Evolutionary conservation across 2,329 filamentous ascomycete genomes (phyloP), one percentile per base, ranked within the genome.

Genomic region (Colletotrichum camelliae): DNA sequence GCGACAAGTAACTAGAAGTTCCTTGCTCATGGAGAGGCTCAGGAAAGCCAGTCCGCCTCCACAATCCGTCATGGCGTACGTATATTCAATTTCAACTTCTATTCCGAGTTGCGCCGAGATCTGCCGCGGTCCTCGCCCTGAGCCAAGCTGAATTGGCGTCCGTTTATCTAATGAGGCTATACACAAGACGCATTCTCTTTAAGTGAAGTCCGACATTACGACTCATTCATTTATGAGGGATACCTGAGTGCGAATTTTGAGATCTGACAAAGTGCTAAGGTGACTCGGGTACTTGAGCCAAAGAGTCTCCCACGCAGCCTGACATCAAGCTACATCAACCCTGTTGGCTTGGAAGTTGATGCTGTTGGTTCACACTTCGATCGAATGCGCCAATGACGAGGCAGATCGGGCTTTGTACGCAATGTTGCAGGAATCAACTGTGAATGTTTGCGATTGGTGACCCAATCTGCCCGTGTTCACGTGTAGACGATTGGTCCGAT

Each of bases 121-220:
- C 43, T 13, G 13, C 7, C 3, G 13, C 13, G 12, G 10, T 4
- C 21, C 43, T 7, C 21, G 2, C 43, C n/a, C 5, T 0, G 10
- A 3, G 21, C 10, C 12, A 21, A 12, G 12, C 2, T 12, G 12
- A 4, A 21, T 13, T 21, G 3, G n/a, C 10, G 21, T 21, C 10
- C 2, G 2, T 52, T 52, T 12, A 52, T 12, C 4, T 13, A 7
- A 21, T 12, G 2, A 12, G n/a, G n/a, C n/a, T 10, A 21, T 24
- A 2, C 7, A 52, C 1, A 21, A 21, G 13, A 21, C 3, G 21
- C 6, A 1, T 24, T 52, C 10, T 52, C 0, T 1, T 21, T 1
- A 10, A 24, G 10, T 24, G n/a, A 13, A 21, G n/a, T 21, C n/a
- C 10, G 2, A n/a, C 4, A 4, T 0, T 10, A 21, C 9, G 5